These are phyloP conservation scores for Entonaema liquescens DNA, from an alignment of 495 filamentous ascomycete species.

Conservation along the genomic window DNA sequence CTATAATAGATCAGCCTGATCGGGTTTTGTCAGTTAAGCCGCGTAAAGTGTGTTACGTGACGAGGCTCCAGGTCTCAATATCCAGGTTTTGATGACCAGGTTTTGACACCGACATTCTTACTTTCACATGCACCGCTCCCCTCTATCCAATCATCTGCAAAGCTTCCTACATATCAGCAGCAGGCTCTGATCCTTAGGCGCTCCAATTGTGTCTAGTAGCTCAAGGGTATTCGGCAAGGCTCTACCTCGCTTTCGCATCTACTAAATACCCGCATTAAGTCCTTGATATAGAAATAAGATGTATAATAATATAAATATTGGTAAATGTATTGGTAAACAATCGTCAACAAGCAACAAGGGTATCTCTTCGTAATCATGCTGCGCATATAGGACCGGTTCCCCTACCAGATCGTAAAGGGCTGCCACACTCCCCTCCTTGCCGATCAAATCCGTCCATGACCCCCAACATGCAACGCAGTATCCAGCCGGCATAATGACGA, in stretches of 20 bases:
- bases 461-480: not conserved
- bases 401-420: not conserved
- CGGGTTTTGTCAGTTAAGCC: constrained; percentile 11
- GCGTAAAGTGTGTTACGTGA: not conserved
- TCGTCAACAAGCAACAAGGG: constrained; percentile 29
- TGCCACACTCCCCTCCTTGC: not conserved
- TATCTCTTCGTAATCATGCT: constrained; percentile 35
- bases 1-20: not conserved
- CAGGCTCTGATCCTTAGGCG: constrained; percentile 12
- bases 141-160: constrained; percentile 6
- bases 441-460: not conserved
- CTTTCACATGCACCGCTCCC: not conserved
- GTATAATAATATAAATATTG: constrained; percentile 7
- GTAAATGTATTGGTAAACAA: not conserved
- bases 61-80: not conserved
- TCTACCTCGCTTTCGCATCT: not conserved
- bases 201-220: too few species aligned
- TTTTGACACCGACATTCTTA: constrained; percentile 29
- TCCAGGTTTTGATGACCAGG: constrained; percentile 17
- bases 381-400: not conserved
- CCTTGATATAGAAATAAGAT: not conserved
- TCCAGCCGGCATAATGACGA: not conserved
- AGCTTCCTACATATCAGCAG: not conserved
- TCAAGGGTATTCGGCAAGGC: too few species aligned
- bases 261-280: not conserved